phyloP scores from a whole-genome alignment of 352 stramenopile species.

The Phytophthora macrochlamydospora region DNA sequence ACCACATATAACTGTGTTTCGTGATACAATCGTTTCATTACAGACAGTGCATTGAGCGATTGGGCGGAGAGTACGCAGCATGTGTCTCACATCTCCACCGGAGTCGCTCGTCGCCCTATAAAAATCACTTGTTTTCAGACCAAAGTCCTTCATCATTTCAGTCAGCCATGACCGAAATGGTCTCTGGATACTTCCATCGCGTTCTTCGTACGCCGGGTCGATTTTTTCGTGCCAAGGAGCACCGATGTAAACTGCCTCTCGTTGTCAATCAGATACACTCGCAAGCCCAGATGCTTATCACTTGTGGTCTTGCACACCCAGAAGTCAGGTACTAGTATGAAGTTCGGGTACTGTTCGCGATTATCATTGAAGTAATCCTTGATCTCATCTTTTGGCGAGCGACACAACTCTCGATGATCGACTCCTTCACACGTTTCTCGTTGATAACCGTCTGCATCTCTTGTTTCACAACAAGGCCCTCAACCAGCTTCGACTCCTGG shows the following conservation, averaged over 20 bases:
- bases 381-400: not conserved
- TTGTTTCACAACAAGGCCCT: not conserved
- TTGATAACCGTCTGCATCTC: not conserved
- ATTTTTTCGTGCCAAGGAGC: not conserved
- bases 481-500: not conserved
- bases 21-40: too few species aligned
- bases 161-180: not conserved
- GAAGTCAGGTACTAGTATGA: not conserved
- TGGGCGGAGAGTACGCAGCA: not conserved
- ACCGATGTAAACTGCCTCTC: not conserved
- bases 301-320: not conserved
- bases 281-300: not conserved
- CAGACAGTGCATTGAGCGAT: too few species aligned
- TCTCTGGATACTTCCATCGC: not conserved
- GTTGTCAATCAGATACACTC: not conserved
- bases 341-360: not conserved
- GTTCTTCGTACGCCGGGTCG: not conserved
- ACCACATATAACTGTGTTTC: too few species aligned
- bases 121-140: not conserved
- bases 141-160: not conserved
- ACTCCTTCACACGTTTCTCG: not conserved
- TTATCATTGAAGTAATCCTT: not conserved
- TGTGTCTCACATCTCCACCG: not conserved
- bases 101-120: not conserved
- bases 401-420: not conserved